These are phyloP conservation scores for Ophiobolus disseminans DNA, from an alignment of 2,329 filamentous ascomycete genomes.

Conservation along the genomic window DNA sequence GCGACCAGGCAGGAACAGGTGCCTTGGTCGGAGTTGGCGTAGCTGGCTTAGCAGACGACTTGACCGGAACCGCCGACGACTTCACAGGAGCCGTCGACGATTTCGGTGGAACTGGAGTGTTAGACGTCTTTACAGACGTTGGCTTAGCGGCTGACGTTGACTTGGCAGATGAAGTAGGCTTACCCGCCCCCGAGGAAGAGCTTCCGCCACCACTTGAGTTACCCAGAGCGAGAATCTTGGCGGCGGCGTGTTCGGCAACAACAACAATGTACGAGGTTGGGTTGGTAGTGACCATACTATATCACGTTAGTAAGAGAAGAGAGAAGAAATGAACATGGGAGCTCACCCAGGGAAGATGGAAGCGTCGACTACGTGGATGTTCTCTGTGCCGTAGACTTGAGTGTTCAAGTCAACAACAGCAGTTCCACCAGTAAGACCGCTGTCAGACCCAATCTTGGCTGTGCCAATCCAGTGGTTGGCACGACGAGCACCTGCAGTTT, in stretches of 20 bases:
- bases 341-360: slow-evolving; percentile 54
- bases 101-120: slow-evolving; percentile 1
- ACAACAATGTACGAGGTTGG: slow-evolving; percentile 49
- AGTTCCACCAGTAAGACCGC: slow-evolving; percentile 51
- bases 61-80: no score
- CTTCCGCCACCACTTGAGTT: slow-evolving; percentile 8
- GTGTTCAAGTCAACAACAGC: slow-evolving; percentile 60
- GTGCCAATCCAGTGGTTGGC: slow-evolving; percentile 62
- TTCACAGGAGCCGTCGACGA: no score
- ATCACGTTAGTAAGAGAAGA: slow-evolving; percentile 15
- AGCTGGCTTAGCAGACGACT: slow-evolving; percentile 6
- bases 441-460: slow-evolving; percentile 60
- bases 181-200: slow-evolving; percentile 5
- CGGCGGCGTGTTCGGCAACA: slow-evolving; percentile 47
- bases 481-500: slow-evolving; percentile 48
- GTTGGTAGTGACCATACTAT: slow-evolving; percentile 46
- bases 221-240: slow-evolving; percentile 45
- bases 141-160: slow-evolving; percentile 10
- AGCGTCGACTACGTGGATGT: slow-evolving; percentile 57
- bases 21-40: slow-evolving; percentile 5
- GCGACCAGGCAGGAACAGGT: not conserved
- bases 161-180: slow-evolving; percentile 9
- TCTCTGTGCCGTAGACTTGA: slow-evolving; percentile 56
- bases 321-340: not conserved
- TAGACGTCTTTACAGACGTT: slow-evolving; percentile 5